Evolutionary conservation across 1,284 basidiomycete species (phyloP).

Genomic region (Schizophyllum amplum): DNA sequence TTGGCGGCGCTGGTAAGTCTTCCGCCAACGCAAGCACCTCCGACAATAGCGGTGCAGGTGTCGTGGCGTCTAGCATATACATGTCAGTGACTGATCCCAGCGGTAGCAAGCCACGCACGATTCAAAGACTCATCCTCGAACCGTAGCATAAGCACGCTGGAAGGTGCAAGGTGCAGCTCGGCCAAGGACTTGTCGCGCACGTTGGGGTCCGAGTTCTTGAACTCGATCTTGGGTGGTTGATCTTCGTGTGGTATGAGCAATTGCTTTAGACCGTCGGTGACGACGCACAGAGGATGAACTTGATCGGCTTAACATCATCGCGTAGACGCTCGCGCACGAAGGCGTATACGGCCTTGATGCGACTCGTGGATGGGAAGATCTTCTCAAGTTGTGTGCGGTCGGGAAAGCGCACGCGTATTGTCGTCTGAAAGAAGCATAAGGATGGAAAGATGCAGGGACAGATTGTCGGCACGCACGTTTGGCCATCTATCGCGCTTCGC

Average conservation of each 20-base stretch:
- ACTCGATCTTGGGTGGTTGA: conserved; percentile 77
- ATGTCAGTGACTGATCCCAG: conserved; percentile 2
- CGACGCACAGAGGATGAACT: conserved; percentile 73
- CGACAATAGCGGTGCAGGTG: conserved; percentile 59
- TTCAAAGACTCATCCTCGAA: conserved; percentile 72
- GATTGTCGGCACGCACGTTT: conserved; percentile 35
- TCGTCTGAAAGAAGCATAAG: conserved; percentile 43
- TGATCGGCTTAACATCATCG: conserved; percentile 65
- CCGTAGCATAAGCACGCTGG: conserved; percentile 67
- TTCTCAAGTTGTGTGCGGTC: conserved; percentile 82
- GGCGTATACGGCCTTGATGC: conserved; percentile 74
- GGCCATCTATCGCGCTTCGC: conserved; percentile 63
- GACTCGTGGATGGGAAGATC: conserved; percentile 64
- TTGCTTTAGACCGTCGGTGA: background rate
- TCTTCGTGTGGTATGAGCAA: conserved; percentile 32
- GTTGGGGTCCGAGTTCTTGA: conserved; percentile 67
- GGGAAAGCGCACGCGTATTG: conserved; percentile 73
- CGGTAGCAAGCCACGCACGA: conserved; percentile 31
- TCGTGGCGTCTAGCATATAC: conserved; percentile 28
- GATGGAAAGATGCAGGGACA: background rate
- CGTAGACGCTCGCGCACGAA: conserved; percentile 70
- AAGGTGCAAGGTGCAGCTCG: conserved; percentile 72
- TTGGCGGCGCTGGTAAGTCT: conserved; percentile 51
- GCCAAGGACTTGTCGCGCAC: conserved; percentile 60
- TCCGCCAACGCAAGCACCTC: conserved; percentile 46